Evolutionary conservation across 495 filamentous ascomycete genomes (phyloP).

Genomic region (Podospora bellae-mahoneyi): DNA sequence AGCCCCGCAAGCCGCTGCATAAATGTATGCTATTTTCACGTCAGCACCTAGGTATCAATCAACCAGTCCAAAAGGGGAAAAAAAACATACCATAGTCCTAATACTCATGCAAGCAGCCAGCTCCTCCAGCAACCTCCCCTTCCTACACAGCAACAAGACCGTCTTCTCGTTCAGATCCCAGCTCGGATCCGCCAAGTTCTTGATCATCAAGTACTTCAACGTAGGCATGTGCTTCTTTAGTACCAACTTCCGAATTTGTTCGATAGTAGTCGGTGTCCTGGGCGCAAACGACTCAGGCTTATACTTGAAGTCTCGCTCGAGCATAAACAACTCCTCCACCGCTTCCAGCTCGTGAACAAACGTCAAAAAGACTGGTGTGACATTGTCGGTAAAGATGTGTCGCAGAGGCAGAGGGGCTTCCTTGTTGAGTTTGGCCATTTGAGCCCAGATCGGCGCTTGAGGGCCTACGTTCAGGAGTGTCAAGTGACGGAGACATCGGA

Average conservation of each 20-base stretch:
- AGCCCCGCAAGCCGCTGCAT: constrained; percentile 50
- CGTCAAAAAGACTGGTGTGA: constrained; percentile 48
- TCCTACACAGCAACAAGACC: constrained; percentile 45
- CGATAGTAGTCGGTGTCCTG: constrained; percentile 44
- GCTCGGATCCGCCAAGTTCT: constrained; percentile 43
- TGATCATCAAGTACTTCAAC: constrained; percentile 48
- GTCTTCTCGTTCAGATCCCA: constrained; percentile 57
- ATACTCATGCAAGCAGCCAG: constrained; percentile 52
- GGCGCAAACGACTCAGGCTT: constrained; percentile 49
- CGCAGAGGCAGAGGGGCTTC: constrained; percentile 46
- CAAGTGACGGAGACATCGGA: constrained; percentile 48
- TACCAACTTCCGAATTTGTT: constrained; percentile 50
- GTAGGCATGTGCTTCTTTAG: constrained; percentile 47
- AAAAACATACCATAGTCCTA: constrained; percentile 45
- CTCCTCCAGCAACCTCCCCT: constrained; percentile 49
- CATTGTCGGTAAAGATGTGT: constrained; percentile 60
- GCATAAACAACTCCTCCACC: constrained; percentile 55
- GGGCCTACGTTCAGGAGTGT: constrained; percentile 60
- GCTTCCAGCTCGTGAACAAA: constrained; percentile 49
- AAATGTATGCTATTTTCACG: constrained; percentile 44
- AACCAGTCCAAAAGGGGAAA: not conserved
- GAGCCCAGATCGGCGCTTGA: constrained; percentile 55
- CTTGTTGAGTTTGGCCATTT: constrained; percentile 51
- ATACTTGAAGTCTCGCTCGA: constrained; percentile 50
- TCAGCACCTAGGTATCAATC: not conserved